phyloP scores from a whole-genome alignment of 768 basidiomycete species.

The Pleurotus eryngii region DNA sequence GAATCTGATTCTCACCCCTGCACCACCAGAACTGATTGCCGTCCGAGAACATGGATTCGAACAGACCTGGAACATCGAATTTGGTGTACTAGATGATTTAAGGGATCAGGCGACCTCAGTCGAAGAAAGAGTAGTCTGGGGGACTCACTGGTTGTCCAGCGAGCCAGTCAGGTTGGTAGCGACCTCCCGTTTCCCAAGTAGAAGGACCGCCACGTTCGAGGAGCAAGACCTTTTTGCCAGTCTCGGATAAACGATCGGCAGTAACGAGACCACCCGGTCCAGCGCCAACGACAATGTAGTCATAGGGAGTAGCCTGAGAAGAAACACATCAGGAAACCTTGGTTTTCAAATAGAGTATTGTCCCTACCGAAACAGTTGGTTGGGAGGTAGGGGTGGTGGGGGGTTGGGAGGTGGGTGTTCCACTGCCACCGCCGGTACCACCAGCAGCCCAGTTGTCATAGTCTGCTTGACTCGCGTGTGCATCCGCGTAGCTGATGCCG shows the following conservation, averaged over 20 bases:
- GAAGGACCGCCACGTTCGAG: conserved; percentile 65
- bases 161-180: conserved; percentile 49
- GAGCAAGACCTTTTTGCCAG: conserved; percentile 60
- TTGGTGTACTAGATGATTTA: conserved; percentile 46
- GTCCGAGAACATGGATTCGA: conserved; percentile 64
- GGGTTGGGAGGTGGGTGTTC: conserved; percentile 27
- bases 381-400: conserved; percentile 31
- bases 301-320: conserved; percentile 40
- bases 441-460: conserved; percentile 52
- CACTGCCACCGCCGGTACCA: conserved; percentile 35
- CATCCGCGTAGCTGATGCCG: conserved; percentile 43
- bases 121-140: background rate
- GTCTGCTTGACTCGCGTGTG: conserved; percentile 41
- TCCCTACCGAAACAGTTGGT: conserved; percentile 27
- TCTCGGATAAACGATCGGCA: conserved; percentile 57
- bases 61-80: conserved; percentile 63
- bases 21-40: conserved; percentile 61
- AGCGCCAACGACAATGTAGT: conserved; percentile 55
- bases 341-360: background rate
- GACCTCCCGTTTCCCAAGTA: conserved; percentile 56
- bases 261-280: conserved; percentile 58
- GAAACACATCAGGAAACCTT: background rate
- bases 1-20: conserved; percentile 36
- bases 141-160: conserved; percentile 38
- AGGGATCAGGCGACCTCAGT: background rate